phyloP scores from a whole-genome alignment of 2,329 filamentous ascomycete species.

The Chrysoporthe puriensis region DNA sequence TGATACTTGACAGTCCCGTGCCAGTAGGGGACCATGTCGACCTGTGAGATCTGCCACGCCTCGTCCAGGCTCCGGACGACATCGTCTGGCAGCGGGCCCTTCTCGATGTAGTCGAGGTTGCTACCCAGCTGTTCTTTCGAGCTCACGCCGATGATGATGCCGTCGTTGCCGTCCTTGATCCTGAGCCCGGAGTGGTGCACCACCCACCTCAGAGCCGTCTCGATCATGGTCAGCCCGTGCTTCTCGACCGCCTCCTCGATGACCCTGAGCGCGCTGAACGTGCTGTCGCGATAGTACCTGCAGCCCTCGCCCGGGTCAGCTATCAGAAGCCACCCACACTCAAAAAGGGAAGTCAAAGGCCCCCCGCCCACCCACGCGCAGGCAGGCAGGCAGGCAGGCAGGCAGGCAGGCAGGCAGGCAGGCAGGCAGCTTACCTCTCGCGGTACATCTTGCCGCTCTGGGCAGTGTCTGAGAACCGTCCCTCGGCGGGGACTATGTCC shows the following conservation, averaged over 20 bases:
- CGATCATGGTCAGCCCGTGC: slow-evolving; percentile 69
- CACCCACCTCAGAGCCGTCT: slow-evolving; percentile 74
- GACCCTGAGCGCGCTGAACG: slow-evolving; percentile 65
- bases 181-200: slow-evolving; percentile 69
- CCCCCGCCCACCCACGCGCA: too few species aligned
- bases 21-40: slow-evolving; percentile 56
- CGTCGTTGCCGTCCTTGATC: slow-evolving; percentile 58
- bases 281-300: slow-evolving; percentile 70
- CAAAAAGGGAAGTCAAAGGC: too few species aligned
- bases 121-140: slow-evolving; percentile 59
- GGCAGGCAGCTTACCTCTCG: slow-evolving; percentile 43
- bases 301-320: neutral
- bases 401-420: neutral
- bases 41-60: slow-evolving; percentile 73
- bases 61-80: slow-evolving; percentile 75
- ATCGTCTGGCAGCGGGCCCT: slow-evolving; percentile 76
- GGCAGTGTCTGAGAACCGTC: slow-evolving; percentile 67
- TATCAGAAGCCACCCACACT: neutral
- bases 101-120: slow-evolving; percentile 62
- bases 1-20: slow-evolving; percentile 66
- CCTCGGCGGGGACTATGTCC: slow-evolving; percentile 65
- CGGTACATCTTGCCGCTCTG: slow-evolving; percentile 61
- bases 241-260: slow-evolving; percentile 71
- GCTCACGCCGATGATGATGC: slow-evolving; percentile 63
- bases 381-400: too few species aligned